Percentiles rank a stretch among this genome's conserved stretches.
Evolutionary conservation across 1,284 basidiomycete species (phyloP).

Genomic region (Lignosus rhinocerotis): DNA sequence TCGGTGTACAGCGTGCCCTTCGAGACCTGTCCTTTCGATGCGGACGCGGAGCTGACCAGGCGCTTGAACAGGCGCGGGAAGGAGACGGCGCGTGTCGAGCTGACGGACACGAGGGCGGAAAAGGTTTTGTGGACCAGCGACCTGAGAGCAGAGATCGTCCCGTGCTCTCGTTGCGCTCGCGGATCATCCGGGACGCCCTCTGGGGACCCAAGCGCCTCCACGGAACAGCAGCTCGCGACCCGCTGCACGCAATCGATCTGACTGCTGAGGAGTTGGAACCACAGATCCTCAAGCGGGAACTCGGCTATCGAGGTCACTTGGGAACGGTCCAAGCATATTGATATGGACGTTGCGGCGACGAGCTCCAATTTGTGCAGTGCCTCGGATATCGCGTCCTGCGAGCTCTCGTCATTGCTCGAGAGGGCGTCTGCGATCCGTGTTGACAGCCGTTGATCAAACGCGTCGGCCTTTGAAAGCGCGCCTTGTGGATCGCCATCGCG

Average conservation of each 20-base stretch:
- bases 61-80: constrained; percentile 92
- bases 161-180: constrained; percentile 27
- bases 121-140: constrained; percentile 86
- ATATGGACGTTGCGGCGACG: constrained; percentile 61
- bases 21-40: constrained; percentile 43
- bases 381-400: constrained; percentile 34
- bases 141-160: constrained; percentile 58
- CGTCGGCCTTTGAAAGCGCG: constrained; percentile 69
- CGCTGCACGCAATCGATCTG: constrained; percentile 81
- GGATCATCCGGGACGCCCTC: constrained; percentile 24
- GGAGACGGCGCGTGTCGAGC: constrained; percentile 80
- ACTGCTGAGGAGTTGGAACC: constrained; percentile 84
- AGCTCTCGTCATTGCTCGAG: constrained; percentile 28
- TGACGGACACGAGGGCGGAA: constrained; percentile 79
- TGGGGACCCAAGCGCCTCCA: constrained; percentile 28
- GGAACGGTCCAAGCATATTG: constrained; percentile 72
- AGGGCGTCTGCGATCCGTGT: constrained; percentile 50
- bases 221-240: constrained; percentile 49
- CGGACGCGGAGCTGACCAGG: constrained; percentile 75
- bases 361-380: constrained; percentile 46
- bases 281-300: constrained; percentile 80
- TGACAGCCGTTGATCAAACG: constrained; percentile 59
- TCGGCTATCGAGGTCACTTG: constrained; percentile 39
- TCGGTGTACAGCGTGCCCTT: constrained; percentile 83
- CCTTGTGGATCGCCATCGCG: constrained; percentile 60